Evolutionary conservation across 169 alveolate species (phyloP), one percentile per base, ranked within the genome.

Genomic region (Theileria equi): DNA sequence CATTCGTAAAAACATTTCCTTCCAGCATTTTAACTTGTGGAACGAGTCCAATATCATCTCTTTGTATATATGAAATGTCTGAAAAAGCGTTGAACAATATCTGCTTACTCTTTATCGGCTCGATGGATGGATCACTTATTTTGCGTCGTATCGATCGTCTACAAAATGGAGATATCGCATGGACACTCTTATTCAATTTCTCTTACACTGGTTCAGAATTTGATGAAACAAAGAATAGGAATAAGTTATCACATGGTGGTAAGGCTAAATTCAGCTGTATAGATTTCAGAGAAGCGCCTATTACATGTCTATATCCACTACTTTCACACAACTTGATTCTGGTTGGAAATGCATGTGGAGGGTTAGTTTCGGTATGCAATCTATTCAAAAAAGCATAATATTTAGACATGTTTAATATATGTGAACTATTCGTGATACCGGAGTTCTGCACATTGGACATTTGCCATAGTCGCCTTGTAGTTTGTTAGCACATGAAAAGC

Each of bases 111-210:
- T 65, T 63, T 41, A 36, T 77, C 3, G 86, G 81, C 43, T 38
- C 70, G 21, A 77, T 77, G 86, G 86, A 77, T 26, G 86, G 86
- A 1, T 67, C 86, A 16, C 59, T 77, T 31, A 31, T 65, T 26
- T 31, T 68, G 25, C 44, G 78, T 26, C 57, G 41, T 45, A 34
- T 77, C 11, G 67, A 50, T 47, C 28, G 78, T 26, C 13, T 16
- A 19, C 21, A 58, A 19, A 58, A 23, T 67, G 28, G 31, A 10
- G 60, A 60, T 13, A 32, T 73, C 16, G 21, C 84, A 19, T 59
- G 73, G 63, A 26, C 81, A 19, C 81, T 69, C 3, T 36, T 67
- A 35, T 44, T 67, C 43, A 67, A 67, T 53, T 62, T 67, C 41
- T 36, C 38, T 16, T 48, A 52, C 4, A 1, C 34, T n/a, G 41